Conservation (phyloP, 768 basidiomycete genomes). For the Hericium alpestre region DNA sequence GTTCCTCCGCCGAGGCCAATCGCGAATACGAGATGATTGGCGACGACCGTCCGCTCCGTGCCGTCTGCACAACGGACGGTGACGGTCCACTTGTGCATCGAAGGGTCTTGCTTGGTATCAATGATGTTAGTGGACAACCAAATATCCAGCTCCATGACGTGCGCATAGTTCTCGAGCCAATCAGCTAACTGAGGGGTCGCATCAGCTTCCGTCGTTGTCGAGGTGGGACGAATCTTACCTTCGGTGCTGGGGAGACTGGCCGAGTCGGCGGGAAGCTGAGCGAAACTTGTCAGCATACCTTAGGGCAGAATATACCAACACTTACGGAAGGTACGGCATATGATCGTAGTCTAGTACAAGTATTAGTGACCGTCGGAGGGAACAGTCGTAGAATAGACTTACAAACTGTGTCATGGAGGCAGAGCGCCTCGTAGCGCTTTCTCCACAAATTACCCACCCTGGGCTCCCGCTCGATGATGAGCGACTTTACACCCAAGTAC, state of each 20-base stretch:
- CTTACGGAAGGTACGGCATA: constrained; percentile 34
- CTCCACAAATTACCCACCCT: constrained; percentile 60
- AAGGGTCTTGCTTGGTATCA: constrained; percentile 9
- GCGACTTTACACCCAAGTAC: constrained; percentile 32
- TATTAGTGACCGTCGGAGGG: constrained; percentile 1
- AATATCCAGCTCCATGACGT: constrained; percentile 48
- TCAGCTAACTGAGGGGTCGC: constrained; percentile 37
- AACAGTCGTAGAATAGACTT: constrained; percentile 19
- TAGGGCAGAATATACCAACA: neutral
- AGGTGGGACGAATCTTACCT: constrained; percentile 9
- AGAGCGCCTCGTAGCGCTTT: constrained; percentile 54
- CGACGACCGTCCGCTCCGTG: constrained; percentile 6
- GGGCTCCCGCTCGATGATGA: constrained; percentile 53
- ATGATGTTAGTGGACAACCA: constrained; percentile 36
- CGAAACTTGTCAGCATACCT: too few relatives aligned
- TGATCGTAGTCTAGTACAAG: constrained; percentile 38
- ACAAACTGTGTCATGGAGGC: constrained; percentile 61
- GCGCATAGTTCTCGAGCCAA: constrained; percentile 58
- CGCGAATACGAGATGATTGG: constrained; percentile 22
- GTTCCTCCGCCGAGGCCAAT: constrained; percentile 24
- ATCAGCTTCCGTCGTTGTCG: too few relatives aligned
- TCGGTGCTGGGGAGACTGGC: constrained; percentile 23
- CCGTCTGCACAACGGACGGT: constrained; percentile 7
- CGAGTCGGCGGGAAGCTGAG: constrained; percentile 24
- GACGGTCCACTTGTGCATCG: constrained; percentile 13